Conservation (phyloP, 805 yeast genomes). For the Ogataea nitratoaversa region DNA sequence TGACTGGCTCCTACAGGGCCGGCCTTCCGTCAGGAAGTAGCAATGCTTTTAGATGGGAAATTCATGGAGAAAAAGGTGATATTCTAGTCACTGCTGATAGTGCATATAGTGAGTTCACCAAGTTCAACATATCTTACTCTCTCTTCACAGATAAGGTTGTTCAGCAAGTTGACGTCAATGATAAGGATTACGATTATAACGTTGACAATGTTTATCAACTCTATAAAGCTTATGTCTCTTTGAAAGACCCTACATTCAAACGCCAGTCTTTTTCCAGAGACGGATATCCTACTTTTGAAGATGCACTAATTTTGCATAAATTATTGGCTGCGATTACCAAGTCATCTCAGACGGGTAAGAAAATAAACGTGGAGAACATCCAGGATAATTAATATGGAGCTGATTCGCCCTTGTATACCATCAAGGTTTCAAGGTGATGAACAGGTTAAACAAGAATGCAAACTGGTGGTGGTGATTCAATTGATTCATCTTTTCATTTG, state of each 20-base stretch:
- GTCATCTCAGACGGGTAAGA: background rate
- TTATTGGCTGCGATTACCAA: background rate
- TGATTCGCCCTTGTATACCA: no score
- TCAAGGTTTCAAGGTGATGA: no score
- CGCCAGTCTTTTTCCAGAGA: background rate
- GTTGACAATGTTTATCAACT: background rate
- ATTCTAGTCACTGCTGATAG: background rate
- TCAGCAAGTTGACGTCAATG: background rate
- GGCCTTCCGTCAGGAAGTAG: background rate
- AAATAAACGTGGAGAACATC: background rate
- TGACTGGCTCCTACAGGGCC: background rate
- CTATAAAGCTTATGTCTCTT: background rate
- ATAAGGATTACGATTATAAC: background rate
- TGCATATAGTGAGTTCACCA: background rate
- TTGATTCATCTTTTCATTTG: no score
- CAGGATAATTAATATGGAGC: slow-evolving; percentile 1
- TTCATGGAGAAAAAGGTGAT: slow-evolving; percentile 1
- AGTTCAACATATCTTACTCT: background rate
- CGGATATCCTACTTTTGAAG: background rate
- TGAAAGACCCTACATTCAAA: background rate
- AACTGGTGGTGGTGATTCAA: no score
- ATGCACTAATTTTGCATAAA: background rate
- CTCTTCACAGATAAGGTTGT: background rate
- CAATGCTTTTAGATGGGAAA: background rate
- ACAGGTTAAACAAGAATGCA: no score